phyloP scores from a whole-genome alignment of 129 eudicot species.

The Erigeron canadensis region DNA sequence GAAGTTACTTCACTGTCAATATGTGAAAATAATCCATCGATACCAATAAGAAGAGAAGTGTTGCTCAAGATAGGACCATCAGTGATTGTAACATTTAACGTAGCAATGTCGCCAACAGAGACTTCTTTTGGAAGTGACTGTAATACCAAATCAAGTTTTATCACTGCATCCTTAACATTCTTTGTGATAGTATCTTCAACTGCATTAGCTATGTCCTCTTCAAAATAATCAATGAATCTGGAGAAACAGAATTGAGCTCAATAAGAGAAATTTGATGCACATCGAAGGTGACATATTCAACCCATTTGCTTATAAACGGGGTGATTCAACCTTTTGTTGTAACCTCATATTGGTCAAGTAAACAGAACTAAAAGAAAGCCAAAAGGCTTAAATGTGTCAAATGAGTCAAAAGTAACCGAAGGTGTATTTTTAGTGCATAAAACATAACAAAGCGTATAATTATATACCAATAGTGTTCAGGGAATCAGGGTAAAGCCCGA shows the following conservation, averaged over 20 bases:
- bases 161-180: conserved; percentile 53
- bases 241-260: conserved; percentile 28
- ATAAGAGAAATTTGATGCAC: conserved; percentile 16
- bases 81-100: conserved; percentile 63
- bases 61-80: conserved; percentile 55
- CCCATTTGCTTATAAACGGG: not conserved
- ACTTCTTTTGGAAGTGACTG: conserved; percentile 79
- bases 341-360: not conserved
- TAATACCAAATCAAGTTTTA: conserved; percentile 50
- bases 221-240: conserved; percentile 80
- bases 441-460: not conserved
- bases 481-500: not conserved
- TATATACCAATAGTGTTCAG: not conserved
- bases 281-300: not conserved
- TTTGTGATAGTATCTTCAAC: conserved; percentile 73
- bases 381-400: not conserved
- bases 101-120: conserved; percentile 49
- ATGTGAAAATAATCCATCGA: conserved; percentile 66
- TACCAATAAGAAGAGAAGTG: conserved; percentile 58
- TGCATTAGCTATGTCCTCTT: conserved; percentile 56
- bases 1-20: conserved; percentile 27
- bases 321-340: not conserved
- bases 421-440: not conserved
- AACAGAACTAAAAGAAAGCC: not conserved
- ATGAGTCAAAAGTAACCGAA: not conserved